These are phyloP conservation scores for Heliamphora exappendiculata DNA, from an alignment of 148 eudicot genomes.

Conservation along the genomic window DNA sequence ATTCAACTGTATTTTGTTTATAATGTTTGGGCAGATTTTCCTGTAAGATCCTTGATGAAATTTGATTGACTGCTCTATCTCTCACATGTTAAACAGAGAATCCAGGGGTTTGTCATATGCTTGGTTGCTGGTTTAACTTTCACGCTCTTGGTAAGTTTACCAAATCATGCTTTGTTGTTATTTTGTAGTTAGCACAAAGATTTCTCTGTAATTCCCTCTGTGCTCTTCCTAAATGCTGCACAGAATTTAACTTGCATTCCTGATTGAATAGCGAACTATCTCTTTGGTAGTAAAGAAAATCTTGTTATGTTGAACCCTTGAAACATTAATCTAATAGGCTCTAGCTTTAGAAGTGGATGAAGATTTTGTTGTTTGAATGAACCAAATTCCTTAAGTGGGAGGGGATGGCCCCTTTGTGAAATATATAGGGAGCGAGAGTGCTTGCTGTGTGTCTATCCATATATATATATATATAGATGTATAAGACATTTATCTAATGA, in stretches of 20 bases:
- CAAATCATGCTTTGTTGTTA: not conserved
- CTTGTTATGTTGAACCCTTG: not conserved
- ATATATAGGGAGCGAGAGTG: not conserved
- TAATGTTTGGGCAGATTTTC: not conserved
- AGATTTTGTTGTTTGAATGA: not conserved
- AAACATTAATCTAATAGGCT: not conserved
- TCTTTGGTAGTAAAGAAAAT: not conserved
- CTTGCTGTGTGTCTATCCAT: too few species aligned
- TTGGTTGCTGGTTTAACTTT: conserved; percentile 77
- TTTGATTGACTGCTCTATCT: conserved; percentile 7
- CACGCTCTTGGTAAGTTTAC: conserved; percentile 78
- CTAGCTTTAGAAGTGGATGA: not conserved
- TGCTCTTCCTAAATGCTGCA: not conserved
- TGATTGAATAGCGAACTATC: not conserved
- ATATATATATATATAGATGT: too few species aligned
- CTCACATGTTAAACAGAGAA: conserved; percentile 45
- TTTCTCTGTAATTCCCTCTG: not conserved
- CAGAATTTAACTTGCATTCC: not conserved
- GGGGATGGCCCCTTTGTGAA: not conserved
- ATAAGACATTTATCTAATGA: too few species aligned
- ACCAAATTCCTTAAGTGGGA: not conserved
- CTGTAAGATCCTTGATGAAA: not conserved
- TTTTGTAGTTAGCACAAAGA: not conserved
- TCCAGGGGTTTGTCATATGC: conserved; percentile 87
- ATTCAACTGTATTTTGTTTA: not conserved